phyloP scores from a whole-genome alignment of 2,329 filamentous ascomycete species.

The Colletotrichum coccodes region DNA sequence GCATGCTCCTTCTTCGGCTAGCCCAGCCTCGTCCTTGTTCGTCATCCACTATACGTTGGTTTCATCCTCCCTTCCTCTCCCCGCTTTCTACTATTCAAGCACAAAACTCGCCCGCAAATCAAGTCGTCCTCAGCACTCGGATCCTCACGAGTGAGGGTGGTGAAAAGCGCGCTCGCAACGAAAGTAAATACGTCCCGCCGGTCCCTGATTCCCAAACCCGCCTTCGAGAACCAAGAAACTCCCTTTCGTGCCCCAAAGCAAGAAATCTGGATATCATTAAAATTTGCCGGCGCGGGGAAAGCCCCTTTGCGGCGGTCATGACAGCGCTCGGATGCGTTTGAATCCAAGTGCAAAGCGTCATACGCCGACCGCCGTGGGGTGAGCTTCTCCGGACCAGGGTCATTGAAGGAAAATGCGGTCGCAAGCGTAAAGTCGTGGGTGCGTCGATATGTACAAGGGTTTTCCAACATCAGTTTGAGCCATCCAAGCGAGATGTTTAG shows the following conservation, averaged over 20 bases:
- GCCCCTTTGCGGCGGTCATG: conserved; percentile 12
- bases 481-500: conserved; percentile 25
- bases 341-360: conserved; percentile 23
- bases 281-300: conserved; percentile 14
- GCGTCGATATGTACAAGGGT: conserved; percentile 29
- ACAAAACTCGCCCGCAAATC: conserved; percentile 18
- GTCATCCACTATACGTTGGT: not conserved
- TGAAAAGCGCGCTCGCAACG: conserved; percentile 17
- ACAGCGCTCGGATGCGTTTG: not conserved
- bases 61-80: not conserved
- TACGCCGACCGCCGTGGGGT: not conserved
- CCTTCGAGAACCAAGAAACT: conserved; percentile 29
- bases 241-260: conserved; percentile 25
- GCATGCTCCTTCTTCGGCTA: not conserved
- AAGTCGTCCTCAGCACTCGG: conserved; percentile 15
- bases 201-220: conserved; percentile 22
- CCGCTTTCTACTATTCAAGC: not conserved
- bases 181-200: conserved; percentile 6
- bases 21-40: conserved; percentile 3
- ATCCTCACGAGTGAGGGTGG: conserved; percentile 9
- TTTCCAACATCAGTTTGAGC: conserved; percentile 13
- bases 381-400: not conserved
- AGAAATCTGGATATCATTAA: conserved; percentile 35
- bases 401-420: conserved; percentile 14
- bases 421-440: conserved; percentile 26